Conservation (phyloP, 2,329 filamentous ascomycete species). For the Colletotrichum spaethianum region DNA sequence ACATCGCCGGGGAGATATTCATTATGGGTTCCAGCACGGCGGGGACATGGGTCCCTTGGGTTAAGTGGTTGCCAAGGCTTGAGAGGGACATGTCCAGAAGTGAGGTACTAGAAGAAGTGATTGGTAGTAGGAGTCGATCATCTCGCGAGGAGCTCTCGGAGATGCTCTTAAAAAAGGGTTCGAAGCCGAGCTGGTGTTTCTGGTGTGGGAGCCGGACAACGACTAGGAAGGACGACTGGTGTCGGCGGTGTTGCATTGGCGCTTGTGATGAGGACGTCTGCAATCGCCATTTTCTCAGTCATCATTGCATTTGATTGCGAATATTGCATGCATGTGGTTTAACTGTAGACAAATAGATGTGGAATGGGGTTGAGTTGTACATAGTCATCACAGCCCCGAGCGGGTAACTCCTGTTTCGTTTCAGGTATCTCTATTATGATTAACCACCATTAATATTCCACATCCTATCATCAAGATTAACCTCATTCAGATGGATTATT, state of each 20-base stretch:
- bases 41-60: slow-evolving; percentile 38
- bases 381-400: rapidly evolving
- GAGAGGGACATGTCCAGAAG: slow-evolving; percentile 34
- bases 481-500: no score
- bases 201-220: slow-evolving; percentile 32
- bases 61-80: slow-evolving; percentile 39
- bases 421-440: neutral
- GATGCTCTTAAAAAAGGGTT: neutral
- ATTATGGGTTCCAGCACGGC: slow-evolving; percentile 36
- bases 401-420: no score
- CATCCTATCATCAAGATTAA: neutral
- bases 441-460: rapidly evolving
- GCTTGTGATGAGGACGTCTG: slow-evolving; percentile 26
- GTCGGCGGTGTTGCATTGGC: slow-evolving; percentile 33
- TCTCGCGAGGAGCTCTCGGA: slow-evolving; percentile 23
- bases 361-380: neutral
- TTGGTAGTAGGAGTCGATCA: slow-evolving; percentile 16
- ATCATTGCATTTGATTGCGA: slow-evolving; percentile 3
- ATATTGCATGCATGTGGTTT: no score
- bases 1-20: slow-evolving; percentile 29
- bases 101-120: slow-evolving; percentile 10
- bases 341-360: neutral
- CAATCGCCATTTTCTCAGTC: neutral
- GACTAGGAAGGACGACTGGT: slow-evolving; percentile 28
- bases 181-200: slow-evolving; percentile 37